Conservation (phyloP, 2,329 filamentous ascomycete species). For the Aspergillus fischeri region DNA sequence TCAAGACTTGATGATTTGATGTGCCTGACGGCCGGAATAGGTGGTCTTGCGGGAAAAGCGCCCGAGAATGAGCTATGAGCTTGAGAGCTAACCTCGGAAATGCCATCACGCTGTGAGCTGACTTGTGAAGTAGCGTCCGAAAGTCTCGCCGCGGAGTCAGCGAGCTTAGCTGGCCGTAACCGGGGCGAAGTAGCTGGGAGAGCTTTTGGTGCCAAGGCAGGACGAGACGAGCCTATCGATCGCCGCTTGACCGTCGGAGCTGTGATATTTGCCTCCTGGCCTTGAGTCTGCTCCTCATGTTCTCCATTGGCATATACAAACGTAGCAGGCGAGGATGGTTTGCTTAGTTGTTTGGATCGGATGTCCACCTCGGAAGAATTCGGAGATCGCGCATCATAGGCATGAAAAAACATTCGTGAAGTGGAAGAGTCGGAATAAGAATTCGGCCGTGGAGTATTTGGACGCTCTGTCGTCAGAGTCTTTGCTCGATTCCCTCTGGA, state of each 20-base stretch:
- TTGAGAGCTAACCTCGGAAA: conserved; percentile 14
- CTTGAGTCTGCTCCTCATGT: conserved; percentile 23
- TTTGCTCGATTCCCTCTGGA: conserved; percentile 33
- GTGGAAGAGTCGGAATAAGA: conserved; percentile 33
- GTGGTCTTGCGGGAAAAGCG: conserved; percentile 11
- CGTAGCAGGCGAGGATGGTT: conserved; percentile 23
- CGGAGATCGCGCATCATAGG: conserved; percentile 65
- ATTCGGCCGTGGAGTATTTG: conserved; percentile 27
- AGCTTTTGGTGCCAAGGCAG: conserved; percentile 17
- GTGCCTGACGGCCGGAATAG: conserved; percentile 19
- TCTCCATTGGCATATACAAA: conserved; percentile 39
- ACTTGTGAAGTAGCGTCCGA: conserved; percentile 20
- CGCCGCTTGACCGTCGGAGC: conserved; percentile 20
- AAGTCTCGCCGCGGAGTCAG: conserved; percentile 20
- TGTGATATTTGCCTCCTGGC: conserved; percentile 17
- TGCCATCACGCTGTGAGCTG: conserved; percentile 21
- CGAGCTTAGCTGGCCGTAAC: conserved; percentile 27
- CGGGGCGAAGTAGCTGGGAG: conserved; percentile 24
- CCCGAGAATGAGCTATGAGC: conserved; percentile 19
- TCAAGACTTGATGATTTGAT: conserved; percentile 34
- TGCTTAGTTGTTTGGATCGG: conserved; percentile 23
- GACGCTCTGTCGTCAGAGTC: conserved; percentile 35
- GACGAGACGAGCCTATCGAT: conserved; percentile 29
- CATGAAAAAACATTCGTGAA: conserved; percentile 82
- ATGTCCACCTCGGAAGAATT: conserved; percentile 36